phyloP scores from a whole-genome alignment of 108 stramenopile species.

The Phaeodactylum tricornutum region DNA sequence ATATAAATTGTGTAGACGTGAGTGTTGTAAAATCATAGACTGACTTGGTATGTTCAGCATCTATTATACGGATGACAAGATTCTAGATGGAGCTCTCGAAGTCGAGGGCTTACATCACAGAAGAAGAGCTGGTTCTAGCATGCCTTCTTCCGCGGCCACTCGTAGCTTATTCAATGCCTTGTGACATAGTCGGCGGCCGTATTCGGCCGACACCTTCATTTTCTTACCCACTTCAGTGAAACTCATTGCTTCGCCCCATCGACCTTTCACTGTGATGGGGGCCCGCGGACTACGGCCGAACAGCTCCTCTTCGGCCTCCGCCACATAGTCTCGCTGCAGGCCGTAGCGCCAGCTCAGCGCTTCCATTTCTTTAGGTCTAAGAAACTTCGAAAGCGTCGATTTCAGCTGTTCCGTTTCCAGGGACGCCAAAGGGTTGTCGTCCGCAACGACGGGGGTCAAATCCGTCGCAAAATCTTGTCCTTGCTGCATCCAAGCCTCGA shows the following conservation, averaged over 20 bases:
- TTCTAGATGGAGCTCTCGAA: too few species aligned
- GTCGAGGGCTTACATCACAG: too few species aligned
- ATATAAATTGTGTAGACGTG: too few species aligned
- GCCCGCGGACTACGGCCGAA: conserved; percentile 25
- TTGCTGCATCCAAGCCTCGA: conserved; percentile 43
- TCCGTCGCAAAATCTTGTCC: conserved; percentile 21
- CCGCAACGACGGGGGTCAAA: background rate
- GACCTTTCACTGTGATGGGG: conserved; percentile 5
- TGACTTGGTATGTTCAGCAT: too few species aligned
- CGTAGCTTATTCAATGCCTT: conserved; percentile 52
- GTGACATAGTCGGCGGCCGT: conserved; percentile 55
- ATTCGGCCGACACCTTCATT: conserved; percentile 74
- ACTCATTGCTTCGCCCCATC: conserved; percentile 46
- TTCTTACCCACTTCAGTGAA: conserved; percentile 72
- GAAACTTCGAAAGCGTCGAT: conserved; percentile 38
- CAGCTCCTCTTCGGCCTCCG: conserved; percentile 54
- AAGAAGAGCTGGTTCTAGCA: conserved; percentile 40
- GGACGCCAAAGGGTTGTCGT: conserved; percentile 1
- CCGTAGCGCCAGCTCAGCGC: conserved; percentile 72
- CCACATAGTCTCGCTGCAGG: conserved; percentile 49
- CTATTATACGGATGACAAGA: background rate
- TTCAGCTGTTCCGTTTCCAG: conserved; percentile 35
- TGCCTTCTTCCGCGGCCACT: conserved; percentile 61
- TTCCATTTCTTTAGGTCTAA: conserved; percentile 68
- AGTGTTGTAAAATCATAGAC: too few species aligned